phyloP scores from a whole-genome alignment of 2,329 filamentous ascomycete species.

The Incumbomyces delicatus region DNA sequence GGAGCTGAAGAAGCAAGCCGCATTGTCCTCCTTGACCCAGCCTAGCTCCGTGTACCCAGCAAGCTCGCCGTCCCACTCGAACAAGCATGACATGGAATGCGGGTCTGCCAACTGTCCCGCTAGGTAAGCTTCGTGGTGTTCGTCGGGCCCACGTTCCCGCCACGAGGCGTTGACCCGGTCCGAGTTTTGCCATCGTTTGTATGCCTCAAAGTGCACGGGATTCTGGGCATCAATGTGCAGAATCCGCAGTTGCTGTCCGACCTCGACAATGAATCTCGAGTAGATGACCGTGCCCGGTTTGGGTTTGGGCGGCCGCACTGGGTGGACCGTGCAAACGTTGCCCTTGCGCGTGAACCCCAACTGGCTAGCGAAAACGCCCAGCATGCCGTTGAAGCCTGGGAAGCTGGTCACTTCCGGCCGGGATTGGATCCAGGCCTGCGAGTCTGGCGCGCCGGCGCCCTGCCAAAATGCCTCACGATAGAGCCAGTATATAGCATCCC shows the following conservation, averaged over 20 bases:
- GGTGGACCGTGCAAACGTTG: neutral
- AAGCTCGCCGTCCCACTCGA: too few relatives aligned
- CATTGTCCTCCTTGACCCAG: too few relatives aligned
- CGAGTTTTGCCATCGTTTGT: neutral
- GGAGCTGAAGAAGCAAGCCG: too few relatives aligned
- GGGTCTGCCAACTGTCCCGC: too few relatives aligned
- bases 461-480: too few relatives aligned
- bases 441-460: too few relatives aligned
- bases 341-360: neutral
- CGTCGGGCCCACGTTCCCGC: neutral
- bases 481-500: too few relatives aligned
- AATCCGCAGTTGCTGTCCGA: neutral
- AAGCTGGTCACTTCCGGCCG: too few relatives aligned
- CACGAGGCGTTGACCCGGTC: neutral
- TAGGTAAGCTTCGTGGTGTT: constrained; percentile 20
- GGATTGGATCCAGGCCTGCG: too few relatives aligned
- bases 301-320: neutral
- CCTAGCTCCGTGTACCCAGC: too few relatives aligned
- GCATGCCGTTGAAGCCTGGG: too few relatives aligned
- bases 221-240: neutral
- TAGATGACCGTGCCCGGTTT: neutral
- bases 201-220: neutral
- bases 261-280: neutral
- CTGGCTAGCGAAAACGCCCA: neutral
- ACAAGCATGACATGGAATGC: too few relatives aligned